Evolutionary conservation across 306 rosid genomes (phyloP).

Genomic region (Adenanthera pavonina): DNA sequence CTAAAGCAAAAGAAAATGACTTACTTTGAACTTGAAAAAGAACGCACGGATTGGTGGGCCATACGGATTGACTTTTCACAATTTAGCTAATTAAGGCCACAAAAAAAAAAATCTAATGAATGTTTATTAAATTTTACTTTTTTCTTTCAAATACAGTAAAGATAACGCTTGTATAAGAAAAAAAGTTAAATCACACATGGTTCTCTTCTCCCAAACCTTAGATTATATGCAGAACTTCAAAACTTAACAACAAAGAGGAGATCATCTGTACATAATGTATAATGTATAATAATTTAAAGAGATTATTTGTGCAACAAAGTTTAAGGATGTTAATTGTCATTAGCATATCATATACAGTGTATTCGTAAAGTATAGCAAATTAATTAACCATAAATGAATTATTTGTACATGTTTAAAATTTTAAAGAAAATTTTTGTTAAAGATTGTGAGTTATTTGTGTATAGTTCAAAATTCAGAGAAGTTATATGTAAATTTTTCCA

Average conservation of each 20-base stretch:
- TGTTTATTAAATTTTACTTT: background rate
- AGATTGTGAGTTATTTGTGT: background rate
- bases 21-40: conserved; percentile 13
- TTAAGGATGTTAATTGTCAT: too few relatives aligned
- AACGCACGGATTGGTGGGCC: background rate
- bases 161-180: background rate
- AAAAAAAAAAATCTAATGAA: too few relatives aligned
- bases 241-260: too few relatives aligned
- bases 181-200: too few relatives aligned
- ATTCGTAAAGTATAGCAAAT: too few relatives aligned
- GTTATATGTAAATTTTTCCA: background rate
- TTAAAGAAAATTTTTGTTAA: background rate
- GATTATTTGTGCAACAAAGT: too few relatives aligned
- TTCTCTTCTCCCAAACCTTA: too few relatives aligned
- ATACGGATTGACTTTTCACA: background rate
- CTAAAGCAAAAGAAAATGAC: conserved; percentile 33
- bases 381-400: background rate
- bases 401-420: background rate
- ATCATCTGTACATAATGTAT: too few relatives aligned
- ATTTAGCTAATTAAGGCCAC: too few relatives aligned
- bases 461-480: background rate
- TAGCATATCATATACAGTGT: too few relatives aligned
- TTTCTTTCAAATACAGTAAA: background rate
- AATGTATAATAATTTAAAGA: too few relatives aligned
- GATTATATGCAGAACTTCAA: too few relatives aligned